Evolutionary conservation across 352 stramenopile genomes (phyloP).

Genomic region (Phytophthora foliorum): DNA sequence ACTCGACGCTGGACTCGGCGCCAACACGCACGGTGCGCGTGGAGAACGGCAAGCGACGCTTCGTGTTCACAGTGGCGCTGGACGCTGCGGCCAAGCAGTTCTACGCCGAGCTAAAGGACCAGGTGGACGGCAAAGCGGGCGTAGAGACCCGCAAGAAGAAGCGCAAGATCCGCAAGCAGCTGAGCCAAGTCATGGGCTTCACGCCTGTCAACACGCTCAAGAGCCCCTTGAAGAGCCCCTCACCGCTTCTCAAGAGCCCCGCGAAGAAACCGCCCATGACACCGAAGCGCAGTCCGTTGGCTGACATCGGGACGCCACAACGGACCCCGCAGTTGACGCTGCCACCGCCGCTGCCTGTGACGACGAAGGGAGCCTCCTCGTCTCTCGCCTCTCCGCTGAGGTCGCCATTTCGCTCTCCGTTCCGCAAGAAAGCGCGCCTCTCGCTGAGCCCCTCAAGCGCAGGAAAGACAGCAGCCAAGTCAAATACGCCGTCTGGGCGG

Average conservation of each 20-base stretch:
- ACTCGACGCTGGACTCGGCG: slow-evolving; percentile 43
- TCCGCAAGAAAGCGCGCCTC: slow-evolving; percentile 73
- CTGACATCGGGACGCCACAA: slow-evolving; percentile 60
- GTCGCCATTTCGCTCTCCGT: slow-evolving; percentile 81
- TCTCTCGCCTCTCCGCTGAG: slow-evolving; percentile 52
- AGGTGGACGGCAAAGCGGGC: slow-evolving; percentile 66
- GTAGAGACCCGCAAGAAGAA: slow-evolving; percentile 76
- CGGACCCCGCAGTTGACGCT: slow-evolving; percentile 57
- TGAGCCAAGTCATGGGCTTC: slow-evolving; percentile 70
- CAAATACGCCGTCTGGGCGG: slow-evolving; percentile 30
- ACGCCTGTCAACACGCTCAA: slow-evolving; percentile 76
- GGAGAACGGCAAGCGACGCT: slow-evolving; percentile 69
- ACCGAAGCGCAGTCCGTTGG: slow-evolving; percentile 53
- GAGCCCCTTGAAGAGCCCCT: slow-evolving; percentile 52
- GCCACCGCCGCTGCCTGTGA: slow-evolving; percentile 52
- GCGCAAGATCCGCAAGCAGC: slow-evolving; percentile 81
- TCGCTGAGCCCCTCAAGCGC: slow-evolving; percentile 41
- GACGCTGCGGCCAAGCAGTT: slow-evolving; percentile 62
- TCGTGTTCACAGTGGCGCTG: slow-evolving; percentile 65
- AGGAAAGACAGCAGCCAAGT: slow-evolving; percentile 3
- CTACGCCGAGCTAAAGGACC: slow-evolving; percentile 67
- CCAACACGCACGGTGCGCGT: slow-evolving; percentile 58
- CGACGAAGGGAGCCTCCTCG: slow-evolving; percentile 51
- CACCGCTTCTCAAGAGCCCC: slow-evolving; percentile 43
- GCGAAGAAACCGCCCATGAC: slow-evolving; percentile 46